Base-by-base conservation (phyloP, 768 basidiomycete species). In the Lactarius psammicola region DNA sequence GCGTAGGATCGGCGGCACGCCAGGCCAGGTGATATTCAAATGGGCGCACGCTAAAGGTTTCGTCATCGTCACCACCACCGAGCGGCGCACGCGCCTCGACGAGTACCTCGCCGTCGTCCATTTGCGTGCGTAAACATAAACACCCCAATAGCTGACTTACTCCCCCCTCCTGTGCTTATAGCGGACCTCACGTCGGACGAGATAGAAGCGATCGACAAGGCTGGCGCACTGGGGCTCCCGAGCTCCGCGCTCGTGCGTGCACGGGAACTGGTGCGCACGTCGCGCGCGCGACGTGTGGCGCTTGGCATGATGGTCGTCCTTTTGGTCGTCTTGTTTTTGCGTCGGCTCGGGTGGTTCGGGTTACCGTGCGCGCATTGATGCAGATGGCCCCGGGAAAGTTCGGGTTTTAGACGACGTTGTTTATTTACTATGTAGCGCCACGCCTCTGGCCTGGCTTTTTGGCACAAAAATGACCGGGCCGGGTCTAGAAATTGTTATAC, bases 41-140 rank as follows among this genome's bases (percentile, higher is more conserved):
- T 92, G 90, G 90, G 85, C 85, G 2, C 82, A 79, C 70, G 80
- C 81, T 34, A 92, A 92, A 72, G 85, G 85, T 34, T 83, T 79
- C 2, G 83, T 85, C 7, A 82, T 89, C 58, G 86, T 90, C 66
- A 90, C 88, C 86, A 34, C 62, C 18, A 38, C 56, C 11, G 42
- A 31, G 34, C 51, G 23, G 2, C 65, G 15, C 15, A 23, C 31
- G 15, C 59, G 36, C 53, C 31, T 49, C 46, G 40, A 49, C 49
- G 60, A 60, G 36, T 49, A n/a, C 49, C 38, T 64, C 28, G 36
- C 31, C 42, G 56, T 20, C 53, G 38, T 40, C 56, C 34, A 62
- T 40, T 42, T 72, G 62, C 66, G 70, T 66, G 38, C 30, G 60
- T n/a, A n/a, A n/a, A n/a, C n/a, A n/a, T n/a, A n/a, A n/a, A n/a